Conservation (phyloP, 768 basidiomycete species). For the Cubamyces sp. region DNA sequence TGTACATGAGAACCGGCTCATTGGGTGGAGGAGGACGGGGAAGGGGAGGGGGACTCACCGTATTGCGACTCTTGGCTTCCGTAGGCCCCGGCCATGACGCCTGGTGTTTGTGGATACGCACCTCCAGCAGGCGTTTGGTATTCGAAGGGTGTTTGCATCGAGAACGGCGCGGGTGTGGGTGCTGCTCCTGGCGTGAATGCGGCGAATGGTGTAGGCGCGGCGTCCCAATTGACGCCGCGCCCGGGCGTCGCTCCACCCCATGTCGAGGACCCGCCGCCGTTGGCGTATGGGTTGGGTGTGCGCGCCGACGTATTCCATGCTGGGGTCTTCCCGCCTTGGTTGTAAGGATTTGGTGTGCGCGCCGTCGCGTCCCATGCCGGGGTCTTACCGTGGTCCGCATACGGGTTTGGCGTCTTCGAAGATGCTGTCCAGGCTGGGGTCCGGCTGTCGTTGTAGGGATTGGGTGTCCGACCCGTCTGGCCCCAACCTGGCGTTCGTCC, state of each 20-base stretch:
- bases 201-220: conserved; percentile 30
- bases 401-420: conserved; percentile 59
- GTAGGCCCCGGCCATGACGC: conserved; percentile 18
- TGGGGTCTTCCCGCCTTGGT: conserved; percentile 47
- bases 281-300: conserved; percentile 51
- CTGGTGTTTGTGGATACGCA: conserved; percentile 25
- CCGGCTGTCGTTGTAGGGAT: conserved; percentile 56
- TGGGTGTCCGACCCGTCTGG: conserved; percentile 74
- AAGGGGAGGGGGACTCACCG: conserved; percentile 13
- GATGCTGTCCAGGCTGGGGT: conserved; percentile 56
- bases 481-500: conserved; percentile 38
- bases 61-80: conserved; percentile 3
- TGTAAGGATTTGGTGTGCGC: conserved; percentile 62
- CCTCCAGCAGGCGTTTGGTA: conserved; percentile 22
- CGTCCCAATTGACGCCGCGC: conserved; percentile 32
- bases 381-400: conserved; percentile 49
- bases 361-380: conserved; percentile 55
- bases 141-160: conserved; percentile 27
- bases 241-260: conserved; percentile 36
- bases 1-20: no score
- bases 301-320: conserved; percentile 51
- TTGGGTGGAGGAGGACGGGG: no score
- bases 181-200: conserved; percentile 44
- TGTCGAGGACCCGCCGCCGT: conserved; percentile 21
- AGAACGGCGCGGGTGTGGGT: conserved; percentile 47